Conservation (phyloP, 176 grass and related monocot genomes). For the Hsuehochloa calcarea region DNA sequence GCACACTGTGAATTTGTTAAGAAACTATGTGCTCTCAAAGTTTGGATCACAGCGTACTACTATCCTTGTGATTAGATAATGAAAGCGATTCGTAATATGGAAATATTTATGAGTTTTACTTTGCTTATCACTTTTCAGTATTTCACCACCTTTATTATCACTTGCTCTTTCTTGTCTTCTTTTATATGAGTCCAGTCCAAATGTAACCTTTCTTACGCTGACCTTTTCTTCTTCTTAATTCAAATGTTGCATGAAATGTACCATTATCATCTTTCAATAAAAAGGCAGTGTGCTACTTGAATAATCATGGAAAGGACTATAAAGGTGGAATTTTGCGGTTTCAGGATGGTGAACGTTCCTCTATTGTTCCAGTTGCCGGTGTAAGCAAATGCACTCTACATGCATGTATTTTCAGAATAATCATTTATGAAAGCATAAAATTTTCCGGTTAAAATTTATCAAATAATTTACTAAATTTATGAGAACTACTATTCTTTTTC, state of each 20-base stretch:
- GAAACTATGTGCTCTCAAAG: neutral
- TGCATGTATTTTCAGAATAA: conserved; percentile 15
- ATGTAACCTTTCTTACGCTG: conserved; percentile 4
- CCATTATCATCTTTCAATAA: conserved; percentile 16
- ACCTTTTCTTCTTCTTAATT: conserved; percentile 6
- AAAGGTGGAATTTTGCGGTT: conserved; percentile 83
- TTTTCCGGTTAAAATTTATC: neutral
- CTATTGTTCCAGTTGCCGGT: conserved; percentile 68
- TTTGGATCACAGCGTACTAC: neutral
- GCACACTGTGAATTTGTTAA: neutral
- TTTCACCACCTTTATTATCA: neutral
- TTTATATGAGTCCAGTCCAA: neutral
- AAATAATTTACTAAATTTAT: conserved; percentile 7
- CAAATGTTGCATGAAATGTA: conserved; percentile 8
- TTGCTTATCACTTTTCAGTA: neutral
- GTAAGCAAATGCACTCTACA: conserved; percentile 54
- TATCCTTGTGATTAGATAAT: conserved; percentile 12
- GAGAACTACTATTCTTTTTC: conserved; percentile 19
- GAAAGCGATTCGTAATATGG: neutral
- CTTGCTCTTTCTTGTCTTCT: conserved; percentile 7
- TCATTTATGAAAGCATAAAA: neutral
- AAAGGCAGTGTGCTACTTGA: conserved; percentile 94
- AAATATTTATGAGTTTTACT: neutral
- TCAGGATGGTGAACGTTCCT: conserved; percentile 76
- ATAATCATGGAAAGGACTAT: conserved; percentile 77